A percentile compares a stretch with the other conserved stretches of the same genome.
These are phyloP conservation scores for Colletotrichum lini DNA, from an alignment of 2,329 filamentous ascomycete genomes.

Conservation along the genomic window DNA sequence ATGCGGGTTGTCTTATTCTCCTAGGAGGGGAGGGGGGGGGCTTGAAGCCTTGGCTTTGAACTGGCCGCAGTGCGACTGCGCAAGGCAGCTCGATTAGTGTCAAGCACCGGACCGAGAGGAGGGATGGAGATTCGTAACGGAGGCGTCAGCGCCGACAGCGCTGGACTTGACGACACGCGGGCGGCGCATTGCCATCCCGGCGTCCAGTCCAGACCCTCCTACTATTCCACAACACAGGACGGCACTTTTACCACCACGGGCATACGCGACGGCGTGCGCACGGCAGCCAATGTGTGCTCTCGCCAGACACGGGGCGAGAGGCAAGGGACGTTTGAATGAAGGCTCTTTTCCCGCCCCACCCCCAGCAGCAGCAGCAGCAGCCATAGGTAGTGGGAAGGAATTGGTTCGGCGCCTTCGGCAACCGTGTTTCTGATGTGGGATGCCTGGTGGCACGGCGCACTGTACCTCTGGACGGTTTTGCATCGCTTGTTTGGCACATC, in stretches of 20 bases:
- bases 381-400: conserved; percentile 3
- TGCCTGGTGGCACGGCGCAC: conserved; percentile 20
- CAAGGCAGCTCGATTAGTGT: conserved; percentile 22
- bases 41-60: conserved; percentile 15
- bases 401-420: conserved; percentile 29
- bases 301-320: conserved; percentile 3
- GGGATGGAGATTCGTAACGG: conserved; percentile 16
- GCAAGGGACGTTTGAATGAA: conserved; percentile 5
- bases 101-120: conserved; percentile 16
- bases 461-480: conserved; percentile 19
- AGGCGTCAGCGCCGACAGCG: conserved; percentile 22
- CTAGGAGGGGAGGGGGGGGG: conserved; percentile 13
- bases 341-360: not conserved
- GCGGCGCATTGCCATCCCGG: not conserved
- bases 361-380: not conserved
- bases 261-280: conserved; percentile 4
- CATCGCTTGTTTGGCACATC: conserved; percentile 15
- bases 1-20: conserved; percentile 16
- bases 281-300: conserved; percentile 8
- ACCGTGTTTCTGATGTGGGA: conserved; percentile 27
- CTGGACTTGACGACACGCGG: conserved; percentile 3
- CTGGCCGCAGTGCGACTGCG: conserved; percentile 7
- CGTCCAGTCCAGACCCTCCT: not conserved
- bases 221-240: not conserved
- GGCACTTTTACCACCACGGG: not conserved